Base-by-base conservation (phyloP, 495 filamentous ascomycete genomes). In the Hamigera avellanea region DNA sequence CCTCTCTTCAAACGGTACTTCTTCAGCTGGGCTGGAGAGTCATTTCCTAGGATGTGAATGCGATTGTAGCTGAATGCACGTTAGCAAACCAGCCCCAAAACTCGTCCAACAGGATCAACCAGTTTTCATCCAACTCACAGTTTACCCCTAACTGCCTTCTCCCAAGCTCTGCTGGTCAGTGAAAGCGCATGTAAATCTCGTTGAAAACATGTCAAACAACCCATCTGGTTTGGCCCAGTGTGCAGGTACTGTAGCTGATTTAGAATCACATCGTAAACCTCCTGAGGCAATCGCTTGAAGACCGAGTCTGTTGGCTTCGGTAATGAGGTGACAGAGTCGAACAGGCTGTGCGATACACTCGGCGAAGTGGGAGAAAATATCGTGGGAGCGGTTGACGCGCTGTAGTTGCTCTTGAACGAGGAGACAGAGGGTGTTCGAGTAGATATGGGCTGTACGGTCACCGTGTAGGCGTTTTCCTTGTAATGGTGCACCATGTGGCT, bases 161-260 rank as follows among this genome's bases (percentile, higher is more conserved):
- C 64, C 68, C 82, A 81, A 26, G 76, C 72, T 33, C 75, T 72
- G 39, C 71, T 77, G 19, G 75, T 80, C 37, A 86, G 46, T 26
- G 77, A 73, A 19, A 86, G 65, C 34, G 72, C 67, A 45, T 74
- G 76, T 17, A 87, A 52, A 49, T 91, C 83, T 34, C 81, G 74
- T 62, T 84, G 78, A 56, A 78, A 85, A 57, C 85, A 88, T 42
- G 80, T 83, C 37, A 76, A 67, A 48, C 86, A 91, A 27, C 66
- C 62, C 19, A 48, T 50, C 41, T 61, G 62, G 19, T 52, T 49
- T 13, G 53, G 50, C 2, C 50, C 59, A 15, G 54, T 62, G 41
- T 80, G 73, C 27, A 75, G 35, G 6, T 45, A 40, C 29, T 70
- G 60, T 10, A 80, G 41, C 32, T 72, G 66, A 26, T 61, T 56